Base-by-base conservation (phyloP, 1,284 basidiomycete species). In the Marasmius sp. region DNA sequence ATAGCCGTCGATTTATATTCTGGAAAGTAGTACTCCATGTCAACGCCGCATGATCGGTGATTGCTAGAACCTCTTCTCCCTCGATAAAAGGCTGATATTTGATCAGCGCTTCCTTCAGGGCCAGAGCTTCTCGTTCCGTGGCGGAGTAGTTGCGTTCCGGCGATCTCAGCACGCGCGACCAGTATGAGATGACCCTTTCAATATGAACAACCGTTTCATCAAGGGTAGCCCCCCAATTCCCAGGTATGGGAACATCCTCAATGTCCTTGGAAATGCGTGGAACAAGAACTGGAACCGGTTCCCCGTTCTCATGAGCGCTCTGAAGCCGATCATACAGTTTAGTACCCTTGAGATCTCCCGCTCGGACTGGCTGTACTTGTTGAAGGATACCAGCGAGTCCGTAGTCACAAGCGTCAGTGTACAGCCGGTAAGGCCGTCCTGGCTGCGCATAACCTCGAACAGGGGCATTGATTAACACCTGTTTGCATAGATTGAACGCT, bases 321-420 rank as follows among this genome's bases (percentile, higher is more conserved):
- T 12, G 8, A 1, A 63, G 41, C 12, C 49, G 41, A 1, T 61
- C 50, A 48, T 61, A 64, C 11, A 57, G 18, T 16, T 45, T 45
- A 1, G 63, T 66, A 1, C 58, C 63, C 27, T 60, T 60, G 16
- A 64, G 54, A 51, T 67, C 64, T 18, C 41, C 33, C n/a, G 60
- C 43, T 36, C 16, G 18, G 2, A 67, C 64, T 1, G 58, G 58
- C 48, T 67, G 66, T 4, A 67, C 63, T 54, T 66, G 66, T 36
- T 67, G 66, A 7, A 80, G 62, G 3, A 69, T 70, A 1, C 67
- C 66, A 0, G 67, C 77, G 6, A 79, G 33, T 0, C 69, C 77
- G 16, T 67, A 65, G 54, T 77, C 77, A 33, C 69, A 79, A 0
- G 78, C 75, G 62, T 80, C 78, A 0, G 74, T 75, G 57, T 80